phyloP scores from a whole-genome alignment of 2,329 filamentous ascomycete genomes.

The Hortaea werneckii region DNA sequence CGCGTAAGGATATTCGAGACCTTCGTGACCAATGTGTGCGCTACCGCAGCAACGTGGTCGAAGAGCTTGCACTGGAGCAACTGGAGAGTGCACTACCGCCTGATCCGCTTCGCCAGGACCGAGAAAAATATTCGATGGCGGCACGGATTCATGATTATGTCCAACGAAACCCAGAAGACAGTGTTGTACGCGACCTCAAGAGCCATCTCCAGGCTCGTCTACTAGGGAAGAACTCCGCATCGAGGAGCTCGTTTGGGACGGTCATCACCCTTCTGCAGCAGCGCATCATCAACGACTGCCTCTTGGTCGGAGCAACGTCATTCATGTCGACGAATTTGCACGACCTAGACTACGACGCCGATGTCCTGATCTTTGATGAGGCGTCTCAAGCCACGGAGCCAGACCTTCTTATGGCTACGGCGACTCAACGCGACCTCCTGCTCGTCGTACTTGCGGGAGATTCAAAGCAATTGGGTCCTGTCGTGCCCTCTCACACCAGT shows the following conservation, averaged over 20 bases:
- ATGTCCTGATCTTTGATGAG: conserved; percentile 1
- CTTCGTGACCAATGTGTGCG: not conserved
- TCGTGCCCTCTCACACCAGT: not conserved
- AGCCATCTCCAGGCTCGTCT: not conserved
- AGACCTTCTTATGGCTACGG: not conserved
- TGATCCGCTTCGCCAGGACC: not conserved
- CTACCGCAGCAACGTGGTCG: not conserved
- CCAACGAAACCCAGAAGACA: not conserved
- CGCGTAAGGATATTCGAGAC: not conserved
- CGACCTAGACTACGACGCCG: not conserved
- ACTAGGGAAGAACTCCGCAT: not conserved
- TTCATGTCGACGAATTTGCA: not conserved
- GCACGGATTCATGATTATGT: not conserved
- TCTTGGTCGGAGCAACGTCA: not conserved
- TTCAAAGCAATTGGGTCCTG: not conserved
- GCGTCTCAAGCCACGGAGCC: not conserved
- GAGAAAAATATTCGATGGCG: not conserved
- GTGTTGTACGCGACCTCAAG: not conserved
- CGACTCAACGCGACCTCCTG: not conserved
- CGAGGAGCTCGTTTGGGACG: not conserved
- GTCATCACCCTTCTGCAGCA: not conserved
- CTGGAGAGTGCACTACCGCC: not conserved
- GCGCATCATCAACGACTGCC: not conserved
- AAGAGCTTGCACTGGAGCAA: not conserved
- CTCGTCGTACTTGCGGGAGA: not conserved